A percentile compares a stretch with the other conserved stretches of the same genome.
Conservation (phyloP, 805 yeast species). For the Kodamaea neixiangensis region DNA sequence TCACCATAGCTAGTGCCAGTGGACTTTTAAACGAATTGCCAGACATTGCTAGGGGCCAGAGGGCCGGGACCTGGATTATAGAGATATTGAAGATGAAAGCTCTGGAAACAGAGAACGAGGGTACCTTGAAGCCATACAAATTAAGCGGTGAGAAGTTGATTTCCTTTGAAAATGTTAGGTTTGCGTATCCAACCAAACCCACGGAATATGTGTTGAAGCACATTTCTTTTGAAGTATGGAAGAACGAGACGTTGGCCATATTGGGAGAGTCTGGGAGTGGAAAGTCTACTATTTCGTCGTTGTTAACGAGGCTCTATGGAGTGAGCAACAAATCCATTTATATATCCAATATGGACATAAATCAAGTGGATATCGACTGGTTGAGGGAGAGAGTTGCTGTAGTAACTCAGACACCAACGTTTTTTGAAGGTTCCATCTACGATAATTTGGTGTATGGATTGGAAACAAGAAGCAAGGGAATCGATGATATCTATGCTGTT, state of each 20-base stretch:
- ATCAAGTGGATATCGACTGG: slow-evolving; percentile 43
- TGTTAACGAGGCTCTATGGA: slow-evolving; percentile 57
- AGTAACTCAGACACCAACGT: slow-evolving; percentile 73
- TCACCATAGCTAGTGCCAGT: slow-evolving; percentile 68
- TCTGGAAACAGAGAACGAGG: slow-evolving; percentile 39
- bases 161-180: slow-evolving; percentile 47
- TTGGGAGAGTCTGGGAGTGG: slow-evolving; percentile 92
- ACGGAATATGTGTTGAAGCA: slow-evolving; percentile 36
- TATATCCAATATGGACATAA: slow-evolving; percentile 51
- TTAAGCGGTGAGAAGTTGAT: slow-evolving; percentile 24
- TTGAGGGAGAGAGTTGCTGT: slow-evolving; percentile 59
- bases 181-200: slow-evolving; percentile 47
- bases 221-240: slow-evolving; percentile 43
- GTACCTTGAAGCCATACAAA: slow-evolving; percentile 29
- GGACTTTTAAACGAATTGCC: slow-evolving; percentile 69
- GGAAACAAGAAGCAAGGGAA: slow-evolving; percentile 18
- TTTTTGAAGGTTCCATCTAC: slow-evolving; percentile 71
- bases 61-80: slow-evolving; percentile 60
- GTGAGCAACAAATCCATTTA: slow-evolving; percentile 40
- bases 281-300: slow-evolving; percentile 70
- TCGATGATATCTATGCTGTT: slow-evolving; percentile 33
- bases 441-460: slow-evolving; percentile 74
- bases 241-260: slow-evolving; percentile 60
- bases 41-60: slow-evolving; percentile 73
- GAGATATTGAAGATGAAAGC: slow-evolving; percentile 37